Conservation (phyloP, 805 yeast species). For the Myxozyma neotropica region DNA sequence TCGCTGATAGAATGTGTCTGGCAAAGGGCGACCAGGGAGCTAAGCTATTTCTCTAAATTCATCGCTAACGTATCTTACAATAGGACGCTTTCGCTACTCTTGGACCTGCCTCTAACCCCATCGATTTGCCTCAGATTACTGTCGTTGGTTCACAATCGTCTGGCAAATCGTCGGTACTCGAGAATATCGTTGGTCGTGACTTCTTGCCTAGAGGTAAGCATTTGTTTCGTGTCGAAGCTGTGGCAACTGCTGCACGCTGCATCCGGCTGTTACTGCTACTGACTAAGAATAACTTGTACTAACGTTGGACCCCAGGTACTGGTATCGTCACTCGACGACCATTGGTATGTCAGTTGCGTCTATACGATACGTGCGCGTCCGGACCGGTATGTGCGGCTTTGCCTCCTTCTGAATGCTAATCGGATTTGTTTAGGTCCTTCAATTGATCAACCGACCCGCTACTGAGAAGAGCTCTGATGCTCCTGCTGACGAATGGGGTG, state of each 20-base stretch:
- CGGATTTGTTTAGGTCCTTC: constrained; percentile 48
- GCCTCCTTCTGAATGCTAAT: background rate
- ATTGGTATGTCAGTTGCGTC: constrained; percentile 45
- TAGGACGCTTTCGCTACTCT: constrained; percentile 95
- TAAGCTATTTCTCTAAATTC: no score
- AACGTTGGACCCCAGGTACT: constrained; percentile 46
- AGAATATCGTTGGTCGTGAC: constrained; percentile 88
- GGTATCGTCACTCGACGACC: constrained; percentile 94
- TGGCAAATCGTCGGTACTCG: constrained; percentile 87
- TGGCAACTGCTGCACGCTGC: background rate
- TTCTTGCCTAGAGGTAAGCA: constrained; percentile 77
- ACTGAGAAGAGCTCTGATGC: constrained; percentile 37
- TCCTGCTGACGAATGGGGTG: constrained; percentile 82
- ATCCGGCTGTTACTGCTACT: background rate
- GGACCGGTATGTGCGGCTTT: background rate
- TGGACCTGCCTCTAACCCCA: constrained; percentile 92
- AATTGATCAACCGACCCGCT: constrained; percentile 68
- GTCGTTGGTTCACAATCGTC: constrained; percentile 91
- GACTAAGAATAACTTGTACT: background rate
- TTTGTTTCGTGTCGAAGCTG: background rate
- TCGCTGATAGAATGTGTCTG: background rate
- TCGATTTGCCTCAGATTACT: constrained; percentile 91
- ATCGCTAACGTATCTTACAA: constrained; percentile 39
- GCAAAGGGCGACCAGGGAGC: background rate
- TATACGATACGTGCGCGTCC: background rate